Percentiles rank a stretch among this genome's conserved stretches.
These are phyloP conservation scores for Penicillium diatomitis DNA, from an alignment of 495 filamentous ascomycete species.

Conservation along the genomic window DNA sequence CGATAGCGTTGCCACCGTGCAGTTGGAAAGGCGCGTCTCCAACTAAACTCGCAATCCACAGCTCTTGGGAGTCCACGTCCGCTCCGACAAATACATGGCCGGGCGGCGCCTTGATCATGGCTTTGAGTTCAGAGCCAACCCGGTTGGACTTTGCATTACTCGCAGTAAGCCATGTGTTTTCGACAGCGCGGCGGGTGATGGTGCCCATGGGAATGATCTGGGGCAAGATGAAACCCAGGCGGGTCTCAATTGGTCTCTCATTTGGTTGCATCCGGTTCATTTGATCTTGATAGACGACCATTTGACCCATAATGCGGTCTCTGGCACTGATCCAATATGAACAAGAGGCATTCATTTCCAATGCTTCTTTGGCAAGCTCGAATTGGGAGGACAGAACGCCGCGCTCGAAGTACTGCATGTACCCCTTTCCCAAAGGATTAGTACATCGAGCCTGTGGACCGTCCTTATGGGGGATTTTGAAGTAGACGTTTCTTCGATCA, in stretches of 20 bases:
- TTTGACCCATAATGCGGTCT: slow-evolving; percentile 83
- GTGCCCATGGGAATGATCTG: slow-evolving; percentile 99
- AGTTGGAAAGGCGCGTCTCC: slow-evolving; percentile 90
- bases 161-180: slow-evolving; percentile 97
- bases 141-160: slow-evolving; percentile 94
- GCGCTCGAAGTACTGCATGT: slow-evolving; percentile 83
- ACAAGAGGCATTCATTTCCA: slow-evolving; percentile 97
- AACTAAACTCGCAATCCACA: slow-evolving; percentile 95
- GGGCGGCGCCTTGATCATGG: slow-evolving; percentile 86
- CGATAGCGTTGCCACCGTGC: slow-evolving; percentile 92
- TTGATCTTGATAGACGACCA: slow-evolving; percentile 80
- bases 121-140: slow-evolving; percentile 93
- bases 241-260: slow-evolving; percentile 13
- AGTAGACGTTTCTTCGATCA: slow-evolving; percentile 61
- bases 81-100: slow-evolving; percentile 93
- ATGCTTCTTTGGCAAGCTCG: slow-evolving; percentile 80
- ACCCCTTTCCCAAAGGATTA: slow-evolving; percentile 83
- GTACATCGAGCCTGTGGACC: slow-evolving; percentile 76
- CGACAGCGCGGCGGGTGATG: slow-evolving; percentile 90
- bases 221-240: slow-evolving; percentile 86
- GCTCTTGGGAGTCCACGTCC: slow-evolving; percentile 96
- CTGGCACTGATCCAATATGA: slow-evolving; percentile 98
- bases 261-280: slow-evolving; percentile 15
- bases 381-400: slow-evolving; percentile 80
- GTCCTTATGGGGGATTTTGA: slow-evolving; percentile 94